A percentile compares a stretch with the other conserved stretches of the same genome.
phyloP scores from a whole-genome alignment of 441 rosid genomes.

The Populus trichocarpa region DNA sequence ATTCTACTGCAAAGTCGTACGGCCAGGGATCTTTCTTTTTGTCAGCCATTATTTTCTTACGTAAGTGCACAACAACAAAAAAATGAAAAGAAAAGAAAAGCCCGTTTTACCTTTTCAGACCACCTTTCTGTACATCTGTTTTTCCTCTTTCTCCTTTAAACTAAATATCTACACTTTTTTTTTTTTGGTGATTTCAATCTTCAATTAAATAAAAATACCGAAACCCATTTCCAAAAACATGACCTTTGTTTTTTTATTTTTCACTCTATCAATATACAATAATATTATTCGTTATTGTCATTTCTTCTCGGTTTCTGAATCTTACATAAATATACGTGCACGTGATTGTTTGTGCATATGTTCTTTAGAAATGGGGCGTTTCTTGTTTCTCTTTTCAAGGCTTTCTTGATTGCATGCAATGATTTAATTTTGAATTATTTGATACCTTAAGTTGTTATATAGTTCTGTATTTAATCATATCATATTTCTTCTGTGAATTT shows the following conservation, averaged over 20 bases:
- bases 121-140: background rate
- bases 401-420: conserved; percentile 25
- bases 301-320: background rate
- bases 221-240: background rate
- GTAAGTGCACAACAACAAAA: conserved; percentile 14
- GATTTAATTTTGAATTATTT: conserved; percentile 11
- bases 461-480: background rate
- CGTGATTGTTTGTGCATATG: background rate
- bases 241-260: background rate
- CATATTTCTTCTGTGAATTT: background rate
- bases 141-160: background rate
- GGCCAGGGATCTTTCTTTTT: conserved; percentile 20
- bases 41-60: conserved; percentile 9
- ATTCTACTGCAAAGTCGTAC: conserved; percentile 23
- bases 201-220: background rate
- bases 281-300: background rate
- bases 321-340: background rate
- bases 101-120: conserved; percentile 5
- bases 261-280: background rate
- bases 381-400: background rate
- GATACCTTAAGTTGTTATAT: background rate
- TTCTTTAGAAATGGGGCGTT: background rate
- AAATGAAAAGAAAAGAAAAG: too few species aligned
- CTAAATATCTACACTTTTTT: background rate
- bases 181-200: background rate